Evolutionary conservation across 352 stramenopile species (phyloP).

Genomic region (Phytophthora colocasiae): DNA sequence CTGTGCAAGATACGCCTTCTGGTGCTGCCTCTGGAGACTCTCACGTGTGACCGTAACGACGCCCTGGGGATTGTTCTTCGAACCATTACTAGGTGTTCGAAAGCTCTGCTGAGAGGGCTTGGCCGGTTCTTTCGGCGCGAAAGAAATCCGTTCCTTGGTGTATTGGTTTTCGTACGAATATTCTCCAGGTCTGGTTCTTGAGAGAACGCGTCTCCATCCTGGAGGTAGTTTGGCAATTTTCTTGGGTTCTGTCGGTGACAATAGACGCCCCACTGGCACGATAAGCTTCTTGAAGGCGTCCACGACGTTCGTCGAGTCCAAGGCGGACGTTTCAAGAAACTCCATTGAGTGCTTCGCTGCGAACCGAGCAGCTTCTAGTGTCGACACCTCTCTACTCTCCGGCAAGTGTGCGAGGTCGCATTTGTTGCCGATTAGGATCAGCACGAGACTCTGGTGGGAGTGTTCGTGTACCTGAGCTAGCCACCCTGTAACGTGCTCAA

Average conservation of each 20-base stretch:
- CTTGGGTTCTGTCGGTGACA: constrained; percentile 67
- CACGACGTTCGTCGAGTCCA: constrained; percentile 88
- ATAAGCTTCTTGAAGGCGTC: constrained; percentile 92
- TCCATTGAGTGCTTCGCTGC: constrained; percentile 84
- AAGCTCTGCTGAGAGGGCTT: constrained; percentile 91
- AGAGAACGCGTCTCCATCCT: constrained; percentile 84
- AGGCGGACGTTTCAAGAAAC: constrained; percentile 87
- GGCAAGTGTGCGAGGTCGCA: constrained; percentile 84
- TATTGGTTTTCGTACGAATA: constrained; percentile 93
- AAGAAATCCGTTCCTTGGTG: constrained; percentile 88
- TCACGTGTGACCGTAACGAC: constrained; percentile 82
- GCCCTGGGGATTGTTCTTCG: constrained; percentile 39
- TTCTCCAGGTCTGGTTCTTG: constrained; percentile 82
- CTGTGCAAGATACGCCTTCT: constrained; percentile 83
- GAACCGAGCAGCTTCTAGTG: constrained; percentile 85
- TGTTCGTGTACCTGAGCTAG: constrained; percentile 85
- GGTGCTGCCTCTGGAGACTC: constrained; percentile 85
- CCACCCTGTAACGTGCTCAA: constrained; percentile 83
- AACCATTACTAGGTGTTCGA: constrained; percentile 37
- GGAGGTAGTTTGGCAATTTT: constrained; percentile 74
- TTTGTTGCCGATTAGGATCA: constrained; percentile 90
- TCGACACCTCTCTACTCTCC: constrained; percentile 84
- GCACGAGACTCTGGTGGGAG: constrained; percentile 82
- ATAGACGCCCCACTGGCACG: constrained; percentile 78
- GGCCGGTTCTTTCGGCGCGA: constrained; percentile 83